Conservation (phyloP, 176 grass and related monocot species). For the Cymbopogon citratus region DNA sequence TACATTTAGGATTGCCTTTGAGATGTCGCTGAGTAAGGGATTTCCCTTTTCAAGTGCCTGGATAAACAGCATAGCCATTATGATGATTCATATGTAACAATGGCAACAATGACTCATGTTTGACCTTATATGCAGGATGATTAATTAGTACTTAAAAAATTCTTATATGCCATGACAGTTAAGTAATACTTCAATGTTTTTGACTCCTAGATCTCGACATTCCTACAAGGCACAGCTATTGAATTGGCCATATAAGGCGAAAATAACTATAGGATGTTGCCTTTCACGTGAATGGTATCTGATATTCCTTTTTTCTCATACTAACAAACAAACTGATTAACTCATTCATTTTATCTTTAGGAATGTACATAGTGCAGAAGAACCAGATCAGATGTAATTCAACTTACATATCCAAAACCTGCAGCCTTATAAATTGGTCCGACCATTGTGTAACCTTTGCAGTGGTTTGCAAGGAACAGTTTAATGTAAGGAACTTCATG, state of each 20-base stretch:
- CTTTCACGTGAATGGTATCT: not conserved
- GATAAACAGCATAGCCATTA: not conserved
- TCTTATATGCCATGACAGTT: not conserved
- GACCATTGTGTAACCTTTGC: conserved; percentile 42
- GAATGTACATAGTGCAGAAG: not conserved
- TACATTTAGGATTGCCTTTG: conserved; percentile 51
- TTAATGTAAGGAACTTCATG: conserved; percentile 56
- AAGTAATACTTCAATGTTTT: not conserved
- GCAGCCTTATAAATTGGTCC: conserved; percentile 55
- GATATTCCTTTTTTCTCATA: not conserved
- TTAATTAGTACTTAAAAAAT: not conserved
- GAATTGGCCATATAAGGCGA: not conserved
- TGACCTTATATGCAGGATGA: not conserved
- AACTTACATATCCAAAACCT: conserved; percentile 67
- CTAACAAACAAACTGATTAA: not conserved
- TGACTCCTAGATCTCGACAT: not conserved
- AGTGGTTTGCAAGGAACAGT: conserved; percentile 46
- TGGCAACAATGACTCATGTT: not conserved
- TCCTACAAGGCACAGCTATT: not conserved
- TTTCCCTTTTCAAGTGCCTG: conserved; percentile 33
- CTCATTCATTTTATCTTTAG: not conserved
- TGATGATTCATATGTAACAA: not conserved
- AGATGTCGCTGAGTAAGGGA: conserved; percentile 34
- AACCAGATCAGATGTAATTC: not conserved
- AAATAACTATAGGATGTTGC: not conserved